A percentile compares a stretch with the other conserved stretches of the same genome.
phyloP scores from a whole-genome alignment of 495 filamentous ascomycete genomes.

The Hypoxylon cercidicola region DNA sequence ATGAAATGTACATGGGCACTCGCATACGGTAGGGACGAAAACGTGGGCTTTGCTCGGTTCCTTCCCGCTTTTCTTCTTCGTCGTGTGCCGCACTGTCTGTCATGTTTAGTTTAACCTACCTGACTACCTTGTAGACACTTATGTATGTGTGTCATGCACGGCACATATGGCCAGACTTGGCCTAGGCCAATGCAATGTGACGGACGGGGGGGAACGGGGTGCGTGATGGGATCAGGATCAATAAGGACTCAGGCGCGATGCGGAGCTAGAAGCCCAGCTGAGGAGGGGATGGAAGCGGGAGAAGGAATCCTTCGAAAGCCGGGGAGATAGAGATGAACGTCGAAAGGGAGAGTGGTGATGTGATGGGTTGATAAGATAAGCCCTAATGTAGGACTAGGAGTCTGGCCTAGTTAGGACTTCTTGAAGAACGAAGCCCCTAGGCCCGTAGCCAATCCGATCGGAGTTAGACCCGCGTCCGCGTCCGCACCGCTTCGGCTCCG shows the following conservation, averaged over 20 bases:
- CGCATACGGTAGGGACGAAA: not conserved
- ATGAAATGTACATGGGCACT: too few species aligned
- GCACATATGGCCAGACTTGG: not conserved
- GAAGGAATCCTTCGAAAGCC: constrained; percentile 1
- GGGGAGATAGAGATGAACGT: not conserved
- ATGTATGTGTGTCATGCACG: not conserved
- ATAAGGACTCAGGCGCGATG: constrained; percentile 1
- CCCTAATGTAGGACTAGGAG: too few species aligned
- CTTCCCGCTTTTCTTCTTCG: constrained; percentile 33
- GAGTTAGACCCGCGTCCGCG: too few species aligned
- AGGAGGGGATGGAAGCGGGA: not conserved
- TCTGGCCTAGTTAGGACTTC: too few species aligned
- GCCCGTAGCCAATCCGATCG: too few species aligned
- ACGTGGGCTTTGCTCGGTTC: constrained; percentile 24
- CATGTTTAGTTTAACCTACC: not conserved
- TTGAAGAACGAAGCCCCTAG: too few species aligned
- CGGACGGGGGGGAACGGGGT: not conserved
- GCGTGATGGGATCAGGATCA: not conserved
- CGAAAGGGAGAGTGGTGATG: too few species aligned
- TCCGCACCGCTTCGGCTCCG: too few species aligned
- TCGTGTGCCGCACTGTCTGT: constrained; percentile 8
- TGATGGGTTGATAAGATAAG: constrained; percentile 6
- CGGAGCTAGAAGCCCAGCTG: constrained; percentile 4
- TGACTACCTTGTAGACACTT: not conserved
- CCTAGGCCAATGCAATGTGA: not conserved